A percentile compares a stretch with the other conserved stretches of the same genome.
phyloP scores from a whole-genome alignment of 352 stramenopile genomes.

The Phytopythium kandeliae region DNA sequence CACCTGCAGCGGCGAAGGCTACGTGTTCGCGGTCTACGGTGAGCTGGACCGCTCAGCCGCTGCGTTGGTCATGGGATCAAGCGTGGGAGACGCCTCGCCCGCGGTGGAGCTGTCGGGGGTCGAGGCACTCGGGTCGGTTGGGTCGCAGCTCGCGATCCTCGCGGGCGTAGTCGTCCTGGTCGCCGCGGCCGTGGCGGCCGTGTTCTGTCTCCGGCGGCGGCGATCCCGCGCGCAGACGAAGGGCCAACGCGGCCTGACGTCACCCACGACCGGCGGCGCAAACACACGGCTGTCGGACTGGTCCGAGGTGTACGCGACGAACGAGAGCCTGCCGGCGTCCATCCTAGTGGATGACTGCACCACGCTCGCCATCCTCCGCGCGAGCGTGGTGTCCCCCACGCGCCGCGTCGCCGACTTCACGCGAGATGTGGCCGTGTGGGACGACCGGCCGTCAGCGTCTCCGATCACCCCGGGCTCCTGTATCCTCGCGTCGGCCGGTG shows the following conservation, averaged over 20 bases:
- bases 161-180: constrained; percentile 1
- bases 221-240: not conserved
- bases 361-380: constrained; percentile 42
- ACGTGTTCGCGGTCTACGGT: not conserved
- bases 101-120: not conserved
- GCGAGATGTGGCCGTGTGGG: constrained; percentile 38
- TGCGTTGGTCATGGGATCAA: not conserved
- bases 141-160: constrained; percentile 2
- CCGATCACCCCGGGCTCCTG: constrained; percentile 42
- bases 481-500: constrained; percentile 20
- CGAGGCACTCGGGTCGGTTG: not conserved
- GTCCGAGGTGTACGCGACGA: constrained; percentile 35
- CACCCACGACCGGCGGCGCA: constrained; percentile 15
- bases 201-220: constrained; percentile 5
- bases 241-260: not conserved
- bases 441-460: constrained; percentile 36
- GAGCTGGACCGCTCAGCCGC: not conserved
- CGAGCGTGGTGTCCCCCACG: constrained; percentile 24
- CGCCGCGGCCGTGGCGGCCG: not conserved
- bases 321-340: constrained; percentile 27
- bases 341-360: constrained; percentile 32
- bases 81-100: not conserved
- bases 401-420: constrained; percentile 41
- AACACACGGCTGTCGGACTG: constrained; percentile 35
- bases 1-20: not conserved